These are phyloP conservation scores for Rubia peregrina DNA, from an alignment of 305 asterid genomes.

Conservation along the genomic window DNA sequence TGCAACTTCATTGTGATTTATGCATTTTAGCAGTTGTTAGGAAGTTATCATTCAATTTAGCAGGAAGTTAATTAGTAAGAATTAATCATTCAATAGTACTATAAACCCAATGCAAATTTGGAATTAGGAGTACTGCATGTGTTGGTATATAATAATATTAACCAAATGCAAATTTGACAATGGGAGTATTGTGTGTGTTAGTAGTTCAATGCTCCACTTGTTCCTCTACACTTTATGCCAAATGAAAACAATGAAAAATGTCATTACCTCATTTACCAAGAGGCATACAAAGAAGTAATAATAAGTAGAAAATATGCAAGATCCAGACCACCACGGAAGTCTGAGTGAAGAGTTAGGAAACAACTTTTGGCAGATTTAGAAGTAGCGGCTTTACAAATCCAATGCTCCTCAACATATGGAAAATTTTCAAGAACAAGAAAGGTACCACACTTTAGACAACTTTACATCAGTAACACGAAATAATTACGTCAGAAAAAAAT, in stretches of 20 bases:
- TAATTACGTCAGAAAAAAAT: not conserved
- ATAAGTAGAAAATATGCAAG: not conserved
- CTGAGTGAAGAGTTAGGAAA: not conserved
- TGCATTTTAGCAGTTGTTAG: too few relatives aligned
- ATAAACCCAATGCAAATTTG: not conserved
- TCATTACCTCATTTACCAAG: conserved; percentile 76
- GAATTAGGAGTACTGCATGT: conserved; percentile 17
- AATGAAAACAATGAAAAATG: conserved; percentile 54
- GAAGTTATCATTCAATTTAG: too few relatives aligned
- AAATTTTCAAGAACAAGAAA: too few relatives aligned
- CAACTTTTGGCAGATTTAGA: too few relatives aligned
- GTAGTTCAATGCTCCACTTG: conserved; percentile 89
- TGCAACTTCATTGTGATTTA: too few relatives aligned
- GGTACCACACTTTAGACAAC: too few relatives aligned
- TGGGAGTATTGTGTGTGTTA: conserved; percentile 19
- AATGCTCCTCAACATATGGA: too few relatives aligned
- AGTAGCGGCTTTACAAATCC: too few relatives aligned
- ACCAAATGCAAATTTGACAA: not conserved
- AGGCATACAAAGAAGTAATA: conserved; percentile 64
- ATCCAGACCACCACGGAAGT: not conserved
- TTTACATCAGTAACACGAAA: not conserved
- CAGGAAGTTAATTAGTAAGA: too few relatives aligned
- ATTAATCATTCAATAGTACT: too few relatives aligned
- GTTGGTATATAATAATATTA: too few relatives aligned
- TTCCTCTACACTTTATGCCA: conserved; percentile 71